Conservation (phyloP, 805 yeast genomes). For the Candida silvicultrix region DNA sequence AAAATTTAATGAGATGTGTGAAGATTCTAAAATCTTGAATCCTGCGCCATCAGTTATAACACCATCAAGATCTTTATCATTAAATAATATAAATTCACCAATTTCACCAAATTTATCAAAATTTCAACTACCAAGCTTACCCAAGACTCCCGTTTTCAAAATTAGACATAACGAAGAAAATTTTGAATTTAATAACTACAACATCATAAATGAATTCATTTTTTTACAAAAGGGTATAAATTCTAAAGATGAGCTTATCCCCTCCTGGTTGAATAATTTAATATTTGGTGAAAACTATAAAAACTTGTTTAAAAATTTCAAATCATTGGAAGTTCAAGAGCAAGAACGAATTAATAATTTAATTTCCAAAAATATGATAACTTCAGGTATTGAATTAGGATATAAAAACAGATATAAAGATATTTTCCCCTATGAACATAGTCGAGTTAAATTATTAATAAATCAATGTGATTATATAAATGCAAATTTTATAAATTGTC, state of each 20-base stretch:
- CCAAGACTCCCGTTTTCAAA: slow-evolving; percentile 37
- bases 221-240: slow-evolving; percentile 3
- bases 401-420: slow-evolving; percentile 83
- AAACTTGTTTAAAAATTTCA: slow-evolving; percentile 44
- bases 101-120: slow-evolving; percentile 32
- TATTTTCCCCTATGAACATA: slow-evolving; percentile 80
- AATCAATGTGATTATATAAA: slow-evolving; percentile 61
- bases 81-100: slow-evolving; percentile 16
- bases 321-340: slow-evolving; percentile 63
- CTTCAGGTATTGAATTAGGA: slow-evolving; percentile 70
- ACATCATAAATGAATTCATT: slow-evolving; percentile 17
- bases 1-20: slow-evolving; percentile 21
- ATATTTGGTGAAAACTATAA: slow-evolving; percentile 19
- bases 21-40: slow-evolving; percentile 2
- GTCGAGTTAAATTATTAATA: slow-evolving; percentile 58
- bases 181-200: slow-evolving; percentile 15
- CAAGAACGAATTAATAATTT: slow-evolving; percentile 50
- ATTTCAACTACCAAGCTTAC: slow-evolving; percentile 44
- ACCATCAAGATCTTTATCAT: slow-evolving; percentile 17
- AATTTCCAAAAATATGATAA: slow-evolving; percentile 19
- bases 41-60: too few relatives aligned
- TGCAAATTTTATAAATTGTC: slow-evolving; percentile 61
- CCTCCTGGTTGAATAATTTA: slow-evolving; percentile 44
- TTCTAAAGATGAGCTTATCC: slow-evolving; percentile 26
- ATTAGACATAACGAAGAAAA: slow-evolving; percentile 50